phyloP scores from a whole-genome alignment of 2,329 filamentous ascomycete genomes.

The Fusarium liriodendri region DNA sequence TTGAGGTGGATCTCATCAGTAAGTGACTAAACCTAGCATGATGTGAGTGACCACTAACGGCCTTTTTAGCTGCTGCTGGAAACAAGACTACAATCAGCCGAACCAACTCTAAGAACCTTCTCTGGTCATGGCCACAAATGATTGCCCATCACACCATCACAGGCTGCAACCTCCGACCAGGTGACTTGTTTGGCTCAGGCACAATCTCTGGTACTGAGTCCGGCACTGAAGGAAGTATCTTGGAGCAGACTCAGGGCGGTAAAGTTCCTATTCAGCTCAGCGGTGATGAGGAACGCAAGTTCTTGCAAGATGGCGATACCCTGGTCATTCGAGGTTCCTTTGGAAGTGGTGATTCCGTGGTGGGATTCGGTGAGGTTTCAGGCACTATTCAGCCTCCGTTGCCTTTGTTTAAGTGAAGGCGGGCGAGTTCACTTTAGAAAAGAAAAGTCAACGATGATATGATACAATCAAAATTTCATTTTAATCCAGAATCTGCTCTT shows the following conservation, averaged over 20 bases:
- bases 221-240: slow-evolving; percentile 75
- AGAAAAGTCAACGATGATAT: background rate
- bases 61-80: slow-evolving; percentile 43
- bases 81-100: slow-evolving; percentile 48
- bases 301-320: slow-evolving; percentile 80
- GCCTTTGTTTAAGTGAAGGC: slow-evolving; percentile 43
- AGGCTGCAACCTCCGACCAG: slow-evolving; percentile 79
- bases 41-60: slow-evolving; percentile 9
- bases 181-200: slow-evolving; percentile 81
- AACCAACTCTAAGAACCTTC: slow-evolving; percentile 59
- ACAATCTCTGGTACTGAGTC: slow-evolving; percentile 75
- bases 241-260: slow-evolving; percentile 79
- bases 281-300: slow-evolving; percentile 75
- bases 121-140: slow-evolving; percentile 89
- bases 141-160: slow-evolving; percentile 83
- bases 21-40: background rate
- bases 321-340: slow-evolving; percentile 74
- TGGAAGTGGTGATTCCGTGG: slow-evolving; percentile 72
- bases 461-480: background rate
- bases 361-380: slow-evolving; percentile 81
- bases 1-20: slow-evolving; percentile 55
- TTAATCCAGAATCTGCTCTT: background rate
- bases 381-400: slow-evolving; percentile 65
- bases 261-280: slow-evolving; percentile 71
- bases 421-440: background rate